These are phyloP conservation scores for Yarrowia yakushimensis DNA, from an alignment of 805 yeast species.

Conservation along the genomic window DNA sequence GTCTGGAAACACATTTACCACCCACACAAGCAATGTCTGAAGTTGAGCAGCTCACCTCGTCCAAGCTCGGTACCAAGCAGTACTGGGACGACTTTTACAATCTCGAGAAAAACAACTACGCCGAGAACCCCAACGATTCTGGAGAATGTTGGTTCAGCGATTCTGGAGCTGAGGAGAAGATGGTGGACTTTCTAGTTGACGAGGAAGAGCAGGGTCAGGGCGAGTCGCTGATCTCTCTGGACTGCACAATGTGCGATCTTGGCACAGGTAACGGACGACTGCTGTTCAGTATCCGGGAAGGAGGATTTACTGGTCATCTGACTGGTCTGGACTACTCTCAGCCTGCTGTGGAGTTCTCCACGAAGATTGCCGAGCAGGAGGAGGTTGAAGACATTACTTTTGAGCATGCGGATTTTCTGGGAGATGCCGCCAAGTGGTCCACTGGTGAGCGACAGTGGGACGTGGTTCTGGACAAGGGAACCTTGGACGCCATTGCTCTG, in stretches of 20 bases:
- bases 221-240: slow-evolving; percentile 9
- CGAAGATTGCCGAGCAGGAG: slow-evolving; percentile 46
- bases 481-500: slow-evolving; percentile 93
- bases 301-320: slow-evolving; percentile 53
- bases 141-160: slow-evolving; percentile 98
- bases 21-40: slow-evolving; percentile 22
- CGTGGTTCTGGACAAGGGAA: slow-evolving; percentile 87
- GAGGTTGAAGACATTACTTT: slow-evolving; percentile 45
- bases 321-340: slow-evolving; percentile 85
- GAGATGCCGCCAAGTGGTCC: slow-evolving; percentile 40
- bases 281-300: slow-evolving; percentile 66
- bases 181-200: slow-evolving; percentile 66
- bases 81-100: slow-evolving; percentile 84
- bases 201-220: slow-evolving; percentile 38
- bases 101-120: slow-evolving; percentile 67
- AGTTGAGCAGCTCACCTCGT: slow-evolving; percentile 16
- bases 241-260: slow-evolving; percentile 59
- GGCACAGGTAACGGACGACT: slow-evolving; percentile 98
- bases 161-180: slow-evolving; percentile 83
- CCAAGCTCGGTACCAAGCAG: slow-evolving; percentile 24
- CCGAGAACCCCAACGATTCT: slow-evolving; percentile 71
- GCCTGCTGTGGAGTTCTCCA: slow-evolving; percentile 74
- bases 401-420: slow-evolving; percentile 65
- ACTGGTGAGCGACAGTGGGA: slow-evolving; percentile 50
- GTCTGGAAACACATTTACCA: not conserved